Base-by-base conservation (phyloP, 495 filamentous ascomycete species). In the Lasiosphaeria miniovina region DNA sequence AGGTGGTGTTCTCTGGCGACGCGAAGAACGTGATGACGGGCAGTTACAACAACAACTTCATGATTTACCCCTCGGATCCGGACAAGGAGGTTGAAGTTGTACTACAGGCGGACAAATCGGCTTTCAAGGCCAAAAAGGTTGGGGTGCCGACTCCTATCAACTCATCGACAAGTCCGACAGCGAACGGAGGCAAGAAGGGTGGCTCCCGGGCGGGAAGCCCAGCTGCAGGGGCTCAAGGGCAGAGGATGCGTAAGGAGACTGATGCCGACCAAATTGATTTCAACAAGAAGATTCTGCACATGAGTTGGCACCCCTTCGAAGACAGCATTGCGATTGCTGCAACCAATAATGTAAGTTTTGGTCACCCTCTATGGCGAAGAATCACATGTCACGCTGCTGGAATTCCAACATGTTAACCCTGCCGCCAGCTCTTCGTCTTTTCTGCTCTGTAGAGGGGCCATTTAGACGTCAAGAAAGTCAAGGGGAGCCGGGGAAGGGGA, bases 1-100 rank as follows among this genome's bases (percentile, higher is more conserved):
- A 98, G 77, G 94, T 98, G 58, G 95, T 98, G 43, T 98, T 98
- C 76, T 97, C 93, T 4, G 94, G 94, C 14, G 94, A 98, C 73
- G 91, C 91, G 8, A 93, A 95, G 80, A 97, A 98, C 68, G 94
- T 98, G 59, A 98, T 98, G 94, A 98, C 94, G 6, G 94, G 94
- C 65, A 96, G 90, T 71, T 98, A 98, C 81, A 98, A 98, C 84
- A 98, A 98, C 77, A 98, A 98, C 77, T 98, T 98, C 81, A 98
- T 98, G 94, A 98, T 98, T 66, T 98, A 98, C 75, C 94, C 94
- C 1, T 94, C 93, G 36, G 93, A 97, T 65, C 90, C 91, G 6
- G 88, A 91, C 61, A 93, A 93, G 76, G 95, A 98, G 68, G 93
- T 93, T 6, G 94, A 98, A 75, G 91, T 98, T 49, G 94, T 98